These are phyloP conservation scores for Thelephora aurantiotincta DNA, from an alignment of 768 basidiomycete species.

Conservation along the genomic window DNA sequence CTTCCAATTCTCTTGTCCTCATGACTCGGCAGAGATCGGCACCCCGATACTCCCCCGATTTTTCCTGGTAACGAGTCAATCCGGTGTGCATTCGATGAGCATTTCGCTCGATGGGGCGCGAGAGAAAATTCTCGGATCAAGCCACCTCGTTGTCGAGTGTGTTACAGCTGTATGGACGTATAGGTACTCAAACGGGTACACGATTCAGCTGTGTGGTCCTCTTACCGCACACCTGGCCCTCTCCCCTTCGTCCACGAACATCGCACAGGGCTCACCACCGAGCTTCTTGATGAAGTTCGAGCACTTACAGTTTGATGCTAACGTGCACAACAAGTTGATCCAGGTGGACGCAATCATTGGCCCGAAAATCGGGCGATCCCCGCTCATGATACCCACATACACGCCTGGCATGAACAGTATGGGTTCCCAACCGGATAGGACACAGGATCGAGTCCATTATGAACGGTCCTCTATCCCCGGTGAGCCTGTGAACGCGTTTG, in stretches of 20 bases:
- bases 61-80: slow-evolving; percentile 73
- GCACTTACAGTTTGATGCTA: slow-evolving; percentile 60
- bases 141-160: slow-evolving; percentile 49
- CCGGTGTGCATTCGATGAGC: slow-evolving; percentile 75
- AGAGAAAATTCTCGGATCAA: slow-evolving; percentile 40
- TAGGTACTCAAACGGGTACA: slow-evolving; percentile 67
- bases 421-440: slow-evolving; percentile 7
- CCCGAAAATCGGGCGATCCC: slow-evolving; percentile 27
- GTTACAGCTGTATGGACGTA: slow-evolving; percentile 69
- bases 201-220: slow-evolving; percentile 62
- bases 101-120: slow-evolving; percentile 67
- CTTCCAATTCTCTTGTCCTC: slow-evolving; percentile 3
- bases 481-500: slow-evolving; percentile 80
- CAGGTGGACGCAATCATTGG: slow-evolving; percentile 49
- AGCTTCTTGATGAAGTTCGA: slow-evolving; percentile 46
- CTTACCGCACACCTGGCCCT: slow-evolving; percentile 47
- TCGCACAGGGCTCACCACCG: slow-evolving; percentile 6
- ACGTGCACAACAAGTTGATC: slow-evolving; percentile 60
- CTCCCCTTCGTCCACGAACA: slow-evolving; percentile 13
- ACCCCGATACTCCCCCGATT: slow-evolving; percentile 71
- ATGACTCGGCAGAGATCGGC: slow-evolving; percentile 46
- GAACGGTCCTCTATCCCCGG: slow-evolving; percentile 56
- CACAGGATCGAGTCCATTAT: slow-evolving; percentile 45
- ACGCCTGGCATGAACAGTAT: slow-evolving; percentile 13
- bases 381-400: slow-evolving; percentile 10